Percentiles rank a stretch among this genome's conserved stretches.
Conservation (phyloP, 805 yeast species). For the Yarrowia sp. region DNA sequence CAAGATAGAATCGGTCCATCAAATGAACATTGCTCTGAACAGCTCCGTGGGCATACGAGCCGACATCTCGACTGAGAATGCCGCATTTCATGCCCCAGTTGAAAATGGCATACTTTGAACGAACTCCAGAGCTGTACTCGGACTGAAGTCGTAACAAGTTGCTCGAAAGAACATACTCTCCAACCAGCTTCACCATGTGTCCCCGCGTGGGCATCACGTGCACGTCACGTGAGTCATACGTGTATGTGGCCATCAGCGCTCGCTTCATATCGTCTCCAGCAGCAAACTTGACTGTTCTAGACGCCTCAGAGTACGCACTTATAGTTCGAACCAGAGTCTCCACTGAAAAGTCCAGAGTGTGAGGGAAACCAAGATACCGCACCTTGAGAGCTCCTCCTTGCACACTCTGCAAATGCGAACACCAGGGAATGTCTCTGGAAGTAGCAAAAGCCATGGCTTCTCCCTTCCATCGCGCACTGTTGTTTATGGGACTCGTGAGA, state of each 20-base stretch:
- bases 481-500: conserved; percentile 60
- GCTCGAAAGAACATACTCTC: conserved; percentile 48
- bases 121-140: conserved; percentile 47
- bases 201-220: conserved; percentile 59
- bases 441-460: conserved; percentile 61
- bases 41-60: conserved; percentile 4
- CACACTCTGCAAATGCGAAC: conserved; percentile 60
- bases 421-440: conserved; percentile 60
- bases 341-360: conserved; percentile 63
- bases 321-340: conserved; percentile 63
- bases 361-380: conserved; percentile 41
- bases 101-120: conserved; percentile 43
- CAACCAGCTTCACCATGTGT: conserved; percentile 47
- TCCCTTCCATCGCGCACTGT: conserved; percentile 59
- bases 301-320: conserved; percentile 52
- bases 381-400: conserved; percentile 56
- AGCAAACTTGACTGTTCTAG: conserved; percentile 61
- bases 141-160: conserved; percentile 47
- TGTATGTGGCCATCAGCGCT: conserved; percentile 56
- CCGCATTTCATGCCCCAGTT: conserved; percentile 41
- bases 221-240: conserved; percentile 55
- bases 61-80: conserved; percentile 39
- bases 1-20: conserved; percentile 81
- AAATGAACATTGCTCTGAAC: conserved; percentile 55
- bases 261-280: conserved; percentile 71